phyloP scores from a whole-genome alignment of 176 grass and related monocot genomes.

The Typha latifolia region DNA sequence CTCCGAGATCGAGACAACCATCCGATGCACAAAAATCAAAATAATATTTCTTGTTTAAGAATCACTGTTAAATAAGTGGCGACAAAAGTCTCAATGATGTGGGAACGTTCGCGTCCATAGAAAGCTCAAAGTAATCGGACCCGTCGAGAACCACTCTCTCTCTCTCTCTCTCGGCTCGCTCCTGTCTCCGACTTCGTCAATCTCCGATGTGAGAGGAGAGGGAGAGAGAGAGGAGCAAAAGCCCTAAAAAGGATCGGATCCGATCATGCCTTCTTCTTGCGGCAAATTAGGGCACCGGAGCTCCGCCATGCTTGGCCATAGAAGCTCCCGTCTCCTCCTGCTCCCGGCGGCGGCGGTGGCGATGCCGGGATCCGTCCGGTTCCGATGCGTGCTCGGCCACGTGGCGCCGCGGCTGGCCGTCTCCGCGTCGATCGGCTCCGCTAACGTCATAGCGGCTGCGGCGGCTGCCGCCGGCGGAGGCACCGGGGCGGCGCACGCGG shows the following conservation, averaged over 20 bases:
- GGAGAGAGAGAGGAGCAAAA: neutral
- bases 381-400: slow-evolving; percentile 58
- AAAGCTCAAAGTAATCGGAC: neutral
- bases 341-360: slow-evolving; percentile 18
- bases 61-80: neutral
- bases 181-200: neutral
- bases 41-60: neutral
- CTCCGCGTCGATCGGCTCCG: slow-evolving; percentile 36
- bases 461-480: slow-evolving; percentile 35
- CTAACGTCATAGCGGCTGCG: slow-evolving; percentile 44
- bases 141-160: neutral
- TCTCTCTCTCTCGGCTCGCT: neutral
- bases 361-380: slow-evolving; percentile 34
- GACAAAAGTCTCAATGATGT: neutral
- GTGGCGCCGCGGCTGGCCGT: slow-evolving; percentile 45
- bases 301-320: slow-evolving; percentile 36
- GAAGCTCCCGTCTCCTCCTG: slow-evolving; percentile 28
- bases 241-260: neutral
- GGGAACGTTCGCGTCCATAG: neutral
- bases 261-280: neutral
- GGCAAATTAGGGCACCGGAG: neutral
- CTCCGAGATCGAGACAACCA: no score
- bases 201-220: slow-evolving; percentile 1
- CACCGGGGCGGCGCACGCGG: slow-evolving; percentile 43
- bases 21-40: neutral